These are phyloP conservation scores for Solanum lycopersicoides DNA, from an alignment of 257 asterid species.

Conservation along the genomic window DNA sequence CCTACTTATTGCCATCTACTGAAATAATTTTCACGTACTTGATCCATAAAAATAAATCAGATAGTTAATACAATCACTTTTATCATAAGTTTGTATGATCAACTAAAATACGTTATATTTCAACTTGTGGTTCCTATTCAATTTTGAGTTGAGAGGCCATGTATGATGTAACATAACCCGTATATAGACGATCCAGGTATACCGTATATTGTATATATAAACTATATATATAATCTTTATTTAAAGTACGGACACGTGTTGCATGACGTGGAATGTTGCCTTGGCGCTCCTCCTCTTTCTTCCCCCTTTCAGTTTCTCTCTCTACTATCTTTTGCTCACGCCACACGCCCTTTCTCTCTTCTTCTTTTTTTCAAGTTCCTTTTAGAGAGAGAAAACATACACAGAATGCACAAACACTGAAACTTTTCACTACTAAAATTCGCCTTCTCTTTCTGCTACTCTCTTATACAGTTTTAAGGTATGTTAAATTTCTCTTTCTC, in stretches of 20 bases:
- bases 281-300: constrained; percentile 34
- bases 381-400: background rate
- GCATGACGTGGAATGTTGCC: constrained; percentile 74
- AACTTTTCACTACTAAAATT: background rate
- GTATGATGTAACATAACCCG: background rate
- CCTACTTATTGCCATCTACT: no score
- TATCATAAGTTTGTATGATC: no score
- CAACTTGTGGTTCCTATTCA: background rate
- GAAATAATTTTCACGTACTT: no score
- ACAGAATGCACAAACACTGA: constrained; percentile 9
- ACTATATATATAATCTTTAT: background rate
- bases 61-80: background rate
- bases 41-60: no score
- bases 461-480: background rate
- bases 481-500: background rate
- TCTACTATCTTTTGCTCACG: constrained; percentile 20
- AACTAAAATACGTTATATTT: no score
- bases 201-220: background rate
- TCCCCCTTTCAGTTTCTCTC: constrained; percentile 26
- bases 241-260: constrained; percentile 58
- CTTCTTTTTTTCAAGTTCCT: background rate
- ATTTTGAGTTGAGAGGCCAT: background rate
- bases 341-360: constrained; percentile 16
- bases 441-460: background rate
- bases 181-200: background rate